Evolutionary conservation across 164 flowering plant species (phyloP), one percentile per base, ranked within the genome.

Genomic region (Tetracentron sinense): DNA sequence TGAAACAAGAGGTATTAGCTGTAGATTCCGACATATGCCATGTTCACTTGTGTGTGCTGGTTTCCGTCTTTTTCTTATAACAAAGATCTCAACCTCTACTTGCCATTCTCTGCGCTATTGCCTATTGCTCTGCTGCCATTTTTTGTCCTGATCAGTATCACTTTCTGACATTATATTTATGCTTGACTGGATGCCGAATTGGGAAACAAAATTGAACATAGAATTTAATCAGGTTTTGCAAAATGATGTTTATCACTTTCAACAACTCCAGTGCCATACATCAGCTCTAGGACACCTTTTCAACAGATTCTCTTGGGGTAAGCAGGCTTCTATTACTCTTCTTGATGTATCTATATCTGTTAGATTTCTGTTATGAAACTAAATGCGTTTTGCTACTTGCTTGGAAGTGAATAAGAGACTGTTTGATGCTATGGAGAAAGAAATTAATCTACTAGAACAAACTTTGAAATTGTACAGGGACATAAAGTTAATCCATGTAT

Each of bases 211-310:
- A n/a, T 61, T 53, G 62, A 61, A 52, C 35, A 15, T 67, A 94
- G 99, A 95, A 69, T 95, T 92, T 69, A 88, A 92, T 75, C 99
- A 92, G 83, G 92, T 70, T 63, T 70, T 90, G 77, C 99, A 95
- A 78, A 92, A 48, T 84, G 99, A 95, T 79, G 74, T 77, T 56
- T 92, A 92, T 63, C 99, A 97, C n/a, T 96, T 92, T 78, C 94
- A 95, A 68, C 99, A 95, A 63, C 85, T 95, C 47, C 97, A 90
- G 62, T 95, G 99, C 73, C 88, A 92, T 79, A 95, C 97, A 58
- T 78, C 99, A 55, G 61, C 72, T 53, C 68, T 78, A 30, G 83
- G 81, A 31, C 96, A 92, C 69, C 89, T 97, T 54, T 84, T 86
- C 44, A 92, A 95, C 68, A 80, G 82, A 69, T 95, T 95, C 74